Evolutionary conservation across 1,284 basidiomycete genomes (phyloP), one percentile per base, ranked within the genome.

Genomic region (Malassezia japonica): DNA sequence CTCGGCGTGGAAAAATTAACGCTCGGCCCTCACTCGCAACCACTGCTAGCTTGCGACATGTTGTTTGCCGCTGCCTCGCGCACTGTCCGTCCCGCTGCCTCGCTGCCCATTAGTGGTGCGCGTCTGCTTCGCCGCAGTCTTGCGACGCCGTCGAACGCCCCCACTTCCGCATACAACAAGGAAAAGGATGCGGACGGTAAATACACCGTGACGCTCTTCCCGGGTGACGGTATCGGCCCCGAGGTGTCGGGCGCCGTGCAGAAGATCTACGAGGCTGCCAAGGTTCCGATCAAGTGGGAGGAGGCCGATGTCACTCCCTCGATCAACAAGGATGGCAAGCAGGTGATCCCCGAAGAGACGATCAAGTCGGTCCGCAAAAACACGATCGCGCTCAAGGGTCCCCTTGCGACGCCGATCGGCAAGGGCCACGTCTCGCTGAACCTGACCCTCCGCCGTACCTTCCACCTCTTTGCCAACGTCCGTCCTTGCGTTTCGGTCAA

Each of bases 391-490:
- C 79, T 99, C 74, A 98, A 98, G 79, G 94, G 89, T 84, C 62
- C 61, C 4, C 55, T 70, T 39, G 72, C 64, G 46, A 72, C 62
- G n/a, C 51, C 74, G 87, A 89, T 98, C 76, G 94, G 92, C 69
- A 96, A 96, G 80, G 92, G 92, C 39, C 94, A 96, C 76, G 91
- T 96, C 62, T 98, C 94, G 48, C 79, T 98, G 61, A 99, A 99
- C 78, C 78, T 98, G 76, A 96, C 92, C 35, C 81, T 98, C 49
- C 85, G 94, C 61, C 82, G 92, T 68, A 95, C 92, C 6, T 98
- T 99, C 79, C 87, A 89, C 75, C 82, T 98, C 52, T 99, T 95
- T 74, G 94, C 94, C 72, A 98, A 98, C 75, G 92, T 98, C 64
- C 83, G 92, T 59, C 94, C 92, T 43, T 99, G 94, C 74, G 82